Evolutionary conservation across 2,329 filamentous ascomycete species (phyloP).

Genomic region (Fusarium burgessii): DNA sequence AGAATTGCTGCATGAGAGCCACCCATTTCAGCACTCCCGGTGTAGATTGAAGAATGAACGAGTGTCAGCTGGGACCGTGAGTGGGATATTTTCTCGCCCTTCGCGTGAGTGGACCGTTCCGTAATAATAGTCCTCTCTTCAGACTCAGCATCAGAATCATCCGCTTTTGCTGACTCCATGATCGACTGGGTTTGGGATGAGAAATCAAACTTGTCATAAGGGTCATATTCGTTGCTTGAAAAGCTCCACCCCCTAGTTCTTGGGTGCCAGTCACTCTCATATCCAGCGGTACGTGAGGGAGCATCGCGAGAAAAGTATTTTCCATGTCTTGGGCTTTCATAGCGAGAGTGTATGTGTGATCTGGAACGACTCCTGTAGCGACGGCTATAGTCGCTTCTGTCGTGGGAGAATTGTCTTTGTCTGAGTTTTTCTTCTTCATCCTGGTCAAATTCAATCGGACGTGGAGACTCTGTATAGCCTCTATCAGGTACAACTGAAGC

Average conservation of each 20-base stretch:
- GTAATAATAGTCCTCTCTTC: conserved; percentile 39
- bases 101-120: conserved; percentile 24
- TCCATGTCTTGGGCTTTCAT: conserved; percentile 4
- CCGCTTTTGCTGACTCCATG: conserved; percentile 42
- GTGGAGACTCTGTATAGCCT: conserved; percentile 33
- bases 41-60: conserved; percentile 54
- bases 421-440: not conserved
- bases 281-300: conserved; percentile 2
- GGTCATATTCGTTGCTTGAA: conserved; percentile 46
- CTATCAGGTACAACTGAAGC: not conserved
- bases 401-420: not conserved
- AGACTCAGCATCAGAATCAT: conserved; percentile 47
- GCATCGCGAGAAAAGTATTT: conserved; percentile 9
- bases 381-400: not conserved
- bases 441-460: conserved; percentile 34
- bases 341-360: conserved; percentile 11
- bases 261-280: conserved; percentile 11
- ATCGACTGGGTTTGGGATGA: conserved; percentile 34
- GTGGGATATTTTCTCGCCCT: conserved; percentile 18
- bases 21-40: conserved; percentile 53
- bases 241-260: conserved; percentile 21
- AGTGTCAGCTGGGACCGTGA: conserved; percentile 36
- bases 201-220: conserved; percentile 48
- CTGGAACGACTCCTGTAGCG: conserved; percentile 18
- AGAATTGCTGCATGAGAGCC: conserved; percentile 53